Evolutionary conservation across 129 eudicot genomes (phyloP), one percentile per base, ranked within the genome.

Genomic region (Tagetes erecta): DNA sequence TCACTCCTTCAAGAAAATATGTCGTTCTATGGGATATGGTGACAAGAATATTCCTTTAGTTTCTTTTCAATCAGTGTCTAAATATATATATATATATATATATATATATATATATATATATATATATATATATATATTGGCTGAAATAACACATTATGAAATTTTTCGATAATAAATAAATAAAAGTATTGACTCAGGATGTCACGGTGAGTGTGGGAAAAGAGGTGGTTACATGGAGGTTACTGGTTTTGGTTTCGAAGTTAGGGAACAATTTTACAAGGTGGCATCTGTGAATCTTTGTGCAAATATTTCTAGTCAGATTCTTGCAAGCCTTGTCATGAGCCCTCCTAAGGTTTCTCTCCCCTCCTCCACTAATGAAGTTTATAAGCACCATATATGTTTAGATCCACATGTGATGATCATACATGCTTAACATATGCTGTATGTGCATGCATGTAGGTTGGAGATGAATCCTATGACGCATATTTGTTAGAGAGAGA

Each of bases 301-400:
- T 66, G 87, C 98, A 0, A 93, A 90, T 72, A 93, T 90, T 10
- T 84, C 96, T 38, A 92, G 98, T 72, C 98, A 93, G 82, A 93
- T 93, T 75, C 97, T 93, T 67, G 85, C 95, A 60, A 93, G 97
- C 71, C 97, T 90, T 59, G 88, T 90, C 75, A 93, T 90, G 98
- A 90, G 81, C 80, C 98, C 96, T 57, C 98, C 98, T 30, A 90
- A 93, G 92, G 97, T 91, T 30, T 67, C 55, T 12, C 5, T 64
- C 14, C 49, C 27, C 47, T 37, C 3, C 13, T 39, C 63, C 47
- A 14, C 49, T 44, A 44, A 5, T 5, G 49, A 44, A 10, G 49
- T 44, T 44, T 44, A 44, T 44, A 20, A 20, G 27, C 27, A 20
- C 27, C 27, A 20, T 1, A 20, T 20, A 20, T 20, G 27, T 20